Evolutionary conservation across 2,329 filamentous ascomycete genomes (phyloP).

Genomic region (Epichloe uncinata): DNA sequence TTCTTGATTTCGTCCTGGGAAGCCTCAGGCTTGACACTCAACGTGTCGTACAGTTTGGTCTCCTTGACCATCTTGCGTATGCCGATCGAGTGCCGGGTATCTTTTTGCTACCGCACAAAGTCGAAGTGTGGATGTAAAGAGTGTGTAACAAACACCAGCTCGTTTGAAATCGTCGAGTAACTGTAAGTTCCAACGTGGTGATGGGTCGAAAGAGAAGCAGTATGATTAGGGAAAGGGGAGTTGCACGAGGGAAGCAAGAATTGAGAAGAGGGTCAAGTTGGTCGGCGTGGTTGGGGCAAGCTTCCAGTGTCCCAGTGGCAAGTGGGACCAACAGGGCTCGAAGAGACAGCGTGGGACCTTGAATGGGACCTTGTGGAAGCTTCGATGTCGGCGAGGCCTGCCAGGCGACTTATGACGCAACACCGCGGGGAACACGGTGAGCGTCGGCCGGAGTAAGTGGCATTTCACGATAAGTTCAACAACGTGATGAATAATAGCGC

Average conservation of each 20-base stretch:
- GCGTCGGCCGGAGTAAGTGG: not conserved
- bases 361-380: slow-evolving; percentile 22
- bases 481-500: too few relatives aligned
- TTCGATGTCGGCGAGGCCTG: slow-evolving; percentile 6
- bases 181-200: not conserved
- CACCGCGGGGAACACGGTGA: not conserved
- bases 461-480: too few relatives aligned
- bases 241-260: not conserved
- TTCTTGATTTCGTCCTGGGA: slow-evolving; percentile 95
- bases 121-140: not conserved
- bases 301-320: not conserved
- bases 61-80: slow-evolving; percentile 69
- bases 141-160: too few relatives aligned
- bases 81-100: not conserved
- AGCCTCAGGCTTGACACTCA: slow-evolving; percentile 66
- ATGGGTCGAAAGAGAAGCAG: not conserved
- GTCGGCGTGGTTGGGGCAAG: not conserved
- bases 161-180: too few relatives aligned
- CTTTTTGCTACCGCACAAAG: not conserved
- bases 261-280: not conserved
- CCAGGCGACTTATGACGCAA: slow-evolving; percentile 2
- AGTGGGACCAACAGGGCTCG: slow-evolving; percentile 7
- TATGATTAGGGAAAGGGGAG: too few relatives aligned
- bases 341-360: slow-evolving; percentile 16
- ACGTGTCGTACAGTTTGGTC: slow-evolving; percentile 84